Evolutionary conservation across 192 early-diverging fungal species (phyloP).

Genomic region (Gaertneriomyces sp.): DNA sequence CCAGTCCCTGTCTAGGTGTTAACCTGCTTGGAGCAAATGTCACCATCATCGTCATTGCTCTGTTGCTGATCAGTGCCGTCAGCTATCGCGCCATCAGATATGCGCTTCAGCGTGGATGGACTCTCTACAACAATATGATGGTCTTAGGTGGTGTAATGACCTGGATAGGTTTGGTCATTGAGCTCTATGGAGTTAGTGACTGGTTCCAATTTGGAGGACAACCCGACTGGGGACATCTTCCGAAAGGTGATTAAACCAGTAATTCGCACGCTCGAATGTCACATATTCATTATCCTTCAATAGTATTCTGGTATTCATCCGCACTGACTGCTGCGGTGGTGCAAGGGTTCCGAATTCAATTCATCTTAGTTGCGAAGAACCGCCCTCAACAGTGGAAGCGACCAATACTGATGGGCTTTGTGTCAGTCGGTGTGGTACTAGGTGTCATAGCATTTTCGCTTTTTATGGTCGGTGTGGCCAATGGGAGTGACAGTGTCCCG

Average conservation of each 20-base stretch:
- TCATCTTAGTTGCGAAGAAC: conserved; percentile 11
- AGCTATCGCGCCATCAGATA: neutral
- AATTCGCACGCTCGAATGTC: neutral
- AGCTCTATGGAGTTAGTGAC: neutral
- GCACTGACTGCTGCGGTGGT: neutral
- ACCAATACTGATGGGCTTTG: neutral
- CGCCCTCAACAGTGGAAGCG: conserved; percentile 9
- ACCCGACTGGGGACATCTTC: neutral
- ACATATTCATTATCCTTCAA: neutral
- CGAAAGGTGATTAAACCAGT: neutral
- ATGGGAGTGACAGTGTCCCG: neutral
- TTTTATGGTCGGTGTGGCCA: neutral
- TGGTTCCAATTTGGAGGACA: neutral
- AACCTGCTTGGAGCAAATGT: conserved; percentile 3
- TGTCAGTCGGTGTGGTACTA: neutral
- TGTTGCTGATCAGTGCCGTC: neutral
- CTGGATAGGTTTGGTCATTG: neutral
- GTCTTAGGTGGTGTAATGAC: neutral
- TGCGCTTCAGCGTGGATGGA: neutral
- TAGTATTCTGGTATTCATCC: conserved; percentile 7
- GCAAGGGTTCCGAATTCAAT: conserved; percentile 17
- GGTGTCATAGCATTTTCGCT: too few relatives aligned
- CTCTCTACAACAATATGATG: conserved; percentile 1
- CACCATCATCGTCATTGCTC: neutral
- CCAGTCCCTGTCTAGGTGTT: neutral